Evolutionary conservation across 495 filamentous ascomycete species (phyloP), one percentile per base, ranked within the genome.

Genomic region (Penicillium dipodomyicola): DNA sequence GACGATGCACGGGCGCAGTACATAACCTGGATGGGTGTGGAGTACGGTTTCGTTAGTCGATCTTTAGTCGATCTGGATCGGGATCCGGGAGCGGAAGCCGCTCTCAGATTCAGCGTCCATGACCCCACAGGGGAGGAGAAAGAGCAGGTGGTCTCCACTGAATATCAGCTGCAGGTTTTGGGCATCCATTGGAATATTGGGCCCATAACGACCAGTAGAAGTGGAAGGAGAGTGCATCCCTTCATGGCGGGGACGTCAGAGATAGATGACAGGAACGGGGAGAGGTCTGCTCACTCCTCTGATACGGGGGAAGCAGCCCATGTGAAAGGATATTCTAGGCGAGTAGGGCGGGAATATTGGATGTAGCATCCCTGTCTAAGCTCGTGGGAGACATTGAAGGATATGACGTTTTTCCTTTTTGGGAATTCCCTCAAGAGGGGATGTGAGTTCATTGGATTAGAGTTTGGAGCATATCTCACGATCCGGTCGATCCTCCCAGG

Each of bases 261-360:
- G 56, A 10, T 15, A 30, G 20, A 48, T 61, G 52, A 62, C 56
- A 52, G 35, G 51, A 47, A 51, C 42, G 57, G 44, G 19, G 32
- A 46, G 5, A 3, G 45, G 45, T 32, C 43, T 47, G 10, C 19
- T 7, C 27, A 33, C 9, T 5, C 2, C 10, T 30, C 8, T 29
- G 9, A 32, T 17, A 8, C 29, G 7, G 43, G 5, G 5, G 1
- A 29, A 19, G n/a, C 17, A 46, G 23, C 7, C 25, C 11, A 9
- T 30, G 23, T 45, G 20, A 17, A n/a, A 41, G 17, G 12, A 27
- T 30, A 11, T 45, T 48, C 45, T 29, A 32, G 29, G 27, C 27
- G 3, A 48, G 9, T 19, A 19, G 22, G 32, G 15, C 33, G 32
- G 35, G 14, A 9, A 39, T 17, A 17, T n/a, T n/a, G 35, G 35